These are phyloP conservation scores for Eragrostis tef DNA, from an alignment of 202 grass and related monocot genomes.

Conservation along the genomic window DNA sequence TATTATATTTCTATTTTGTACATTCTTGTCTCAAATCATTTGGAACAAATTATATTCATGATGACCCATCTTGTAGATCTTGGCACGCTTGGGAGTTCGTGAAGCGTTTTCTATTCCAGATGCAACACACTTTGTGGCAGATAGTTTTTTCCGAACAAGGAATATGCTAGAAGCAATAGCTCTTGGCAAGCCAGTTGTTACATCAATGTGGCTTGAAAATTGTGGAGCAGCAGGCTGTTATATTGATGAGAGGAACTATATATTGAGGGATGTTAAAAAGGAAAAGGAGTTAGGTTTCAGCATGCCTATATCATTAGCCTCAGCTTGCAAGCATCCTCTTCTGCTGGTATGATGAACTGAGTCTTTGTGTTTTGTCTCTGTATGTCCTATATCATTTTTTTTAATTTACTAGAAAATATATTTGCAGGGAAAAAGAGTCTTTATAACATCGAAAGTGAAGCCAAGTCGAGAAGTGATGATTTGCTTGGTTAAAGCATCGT, in stretches of 20 bases:
- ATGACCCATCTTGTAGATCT: constrained; percentile 60
- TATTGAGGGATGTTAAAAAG: constrained; percentile 89
- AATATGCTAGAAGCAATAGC: constrained; percentile 96
- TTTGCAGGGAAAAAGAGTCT: constrained; percentile 76
- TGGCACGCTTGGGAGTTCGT: constrained; percentile 63
- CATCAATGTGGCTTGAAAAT: constrained; percentile 84
- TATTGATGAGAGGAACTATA: constrained; percentile 83
- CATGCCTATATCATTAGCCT: constrained; percentile 76
- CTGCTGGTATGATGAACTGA: constrained; percentile 64
- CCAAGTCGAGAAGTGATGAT: constrained; percentile 72
- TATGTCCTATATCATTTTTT: background rate
- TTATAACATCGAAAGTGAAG: constrained; percentile 73
- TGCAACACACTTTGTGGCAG: constrained; percentile 89
- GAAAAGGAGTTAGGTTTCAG: constrained; percentile 87
- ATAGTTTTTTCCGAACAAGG: constrained; percentile 87
- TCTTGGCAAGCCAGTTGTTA: constrained; percentile 78
- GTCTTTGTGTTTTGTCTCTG: constrained; percentile 10
- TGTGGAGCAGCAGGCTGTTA: constrained; percentile 75
- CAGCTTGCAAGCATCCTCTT: constrained; percentile 70
- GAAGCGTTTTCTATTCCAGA: constrained; percentile 72
- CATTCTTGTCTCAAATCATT: constrained; percentile 34
- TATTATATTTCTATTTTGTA: constrained; percentile 47
- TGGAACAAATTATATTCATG: constrained; percentile 29
- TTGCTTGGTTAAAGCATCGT: constrained; percentile 69
- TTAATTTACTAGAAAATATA: constrained; percentile 37